Conservation (phyloP, 805 yeast genomes). For the Candida bentonensis region DNA sequence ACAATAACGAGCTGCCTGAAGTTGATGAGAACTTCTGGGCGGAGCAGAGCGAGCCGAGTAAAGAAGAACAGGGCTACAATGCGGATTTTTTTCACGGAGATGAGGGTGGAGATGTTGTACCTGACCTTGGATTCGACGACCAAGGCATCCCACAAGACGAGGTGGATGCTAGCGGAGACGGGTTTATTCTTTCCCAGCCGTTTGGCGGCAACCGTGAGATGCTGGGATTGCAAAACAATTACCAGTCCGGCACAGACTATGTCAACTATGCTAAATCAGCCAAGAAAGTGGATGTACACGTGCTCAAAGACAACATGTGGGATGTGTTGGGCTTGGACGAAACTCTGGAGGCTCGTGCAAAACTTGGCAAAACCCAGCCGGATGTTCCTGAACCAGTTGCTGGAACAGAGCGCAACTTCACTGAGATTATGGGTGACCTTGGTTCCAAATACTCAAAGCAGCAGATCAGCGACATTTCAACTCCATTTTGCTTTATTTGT, state of each 20-base stretch:
- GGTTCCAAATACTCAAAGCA: slow-evolving; percentile 39
- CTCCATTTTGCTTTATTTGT: slow-evolving; percentile 77
- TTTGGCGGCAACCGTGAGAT: background rate
- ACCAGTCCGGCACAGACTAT: slow-evolving; percentile 12
- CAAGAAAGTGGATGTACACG: slow-evolving; percentile 63
- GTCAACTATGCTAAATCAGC: slow-evolving; percentile 56
- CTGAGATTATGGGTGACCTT: slow-evolving; percentile 36
- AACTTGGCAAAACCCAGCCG: background rate
- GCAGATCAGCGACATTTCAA: slow-evolving; percentile 54
- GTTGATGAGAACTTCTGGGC: slow-evolving; percentile 67
- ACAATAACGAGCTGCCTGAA: slow-evolving; percentile 12
- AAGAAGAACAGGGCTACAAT: slow-evolving; percentile 18
- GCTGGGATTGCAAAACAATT: background rate
- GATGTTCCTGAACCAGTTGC: slow-evolving; percentile 1
- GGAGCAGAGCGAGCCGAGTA: slow-evolving; percentile 28
- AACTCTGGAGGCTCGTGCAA: background rate
- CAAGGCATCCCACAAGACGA: slow-evolving; percentile 2
- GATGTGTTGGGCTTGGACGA: slow-evolving; percentile 21
- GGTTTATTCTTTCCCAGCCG: background rate
- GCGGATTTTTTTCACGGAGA: slow-evolving; percentile 23
- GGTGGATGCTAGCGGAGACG: background rate
- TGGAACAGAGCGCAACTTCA: slow-evolving; percentile 20
- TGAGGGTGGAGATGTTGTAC: slow-evolving; percentile 25
- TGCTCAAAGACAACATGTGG: slow-evolving; percentile 68
- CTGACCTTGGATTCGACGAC: slow-evolving; percentile 24